Evolutionary conservation across 352 stramenopile species (phyloP).

Genomic region (Phytopythium vexans): DNA sequence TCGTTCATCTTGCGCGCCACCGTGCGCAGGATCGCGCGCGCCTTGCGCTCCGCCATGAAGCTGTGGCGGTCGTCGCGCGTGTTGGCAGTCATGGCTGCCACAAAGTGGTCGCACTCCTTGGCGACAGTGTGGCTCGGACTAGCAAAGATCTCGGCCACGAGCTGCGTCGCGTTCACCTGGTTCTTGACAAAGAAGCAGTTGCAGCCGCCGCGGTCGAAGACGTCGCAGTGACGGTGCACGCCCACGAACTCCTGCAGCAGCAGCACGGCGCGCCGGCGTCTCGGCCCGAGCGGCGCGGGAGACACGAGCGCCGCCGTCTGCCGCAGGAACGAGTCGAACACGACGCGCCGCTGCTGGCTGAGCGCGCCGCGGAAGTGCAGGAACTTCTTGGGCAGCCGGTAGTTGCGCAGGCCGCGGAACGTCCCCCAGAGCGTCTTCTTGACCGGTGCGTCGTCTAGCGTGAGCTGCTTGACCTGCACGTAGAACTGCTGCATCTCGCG

Average conservation of each 20-base stretch:
- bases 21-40: slow-evolving; percentile 41
- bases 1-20: slow-evolving; percentile 51
- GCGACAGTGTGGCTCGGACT: slow-evolving; percentile 24
- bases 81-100: slow-evolving; percentile 30
- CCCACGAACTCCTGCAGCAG: slow-evolving; percentile 59
- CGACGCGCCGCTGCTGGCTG: slow-evolving; percentile 47
- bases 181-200: slow-evolving; percentile 35
- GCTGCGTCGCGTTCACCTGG: slow-evolving; percentile 35
- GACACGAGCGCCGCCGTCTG: slow-evolving; percentile 57
- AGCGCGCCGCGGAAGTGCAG: slow-evolving; percentile 51
- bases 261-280: slow-evolving; percentile 43
- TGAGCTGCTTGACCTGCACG: slow-evolving; percentile 50
- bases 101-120: slow-evolving; percentile 34
- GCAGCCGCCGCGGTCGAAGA: slow-evolving; percentile 35
- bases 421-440: slow-evolving; percentile 52
- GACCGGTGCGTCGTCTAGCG: slow-evolving; percentile 45
- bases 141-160: slow-evolving; percentile 44
- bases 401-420: slow-evolving; percentile 41
- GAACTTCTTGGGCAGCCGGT: slow-evolving; percentile 49
- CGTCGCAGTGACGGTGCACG: slow-evolving; percentile 40
- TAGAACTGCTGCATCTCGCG: slow-evolving; percentile 67
- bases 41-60: slow-evolving; percentile 37
- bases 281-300: slow-evolving; percentile 50
- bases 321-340: slow-evolving; percentile 70
- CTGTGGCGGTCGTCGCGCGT: slow-evolving; percentile 35